Conservation (phyloP, 2,329 filamentous ascomycete species). For the Fonsecaea monophora region DNA sequence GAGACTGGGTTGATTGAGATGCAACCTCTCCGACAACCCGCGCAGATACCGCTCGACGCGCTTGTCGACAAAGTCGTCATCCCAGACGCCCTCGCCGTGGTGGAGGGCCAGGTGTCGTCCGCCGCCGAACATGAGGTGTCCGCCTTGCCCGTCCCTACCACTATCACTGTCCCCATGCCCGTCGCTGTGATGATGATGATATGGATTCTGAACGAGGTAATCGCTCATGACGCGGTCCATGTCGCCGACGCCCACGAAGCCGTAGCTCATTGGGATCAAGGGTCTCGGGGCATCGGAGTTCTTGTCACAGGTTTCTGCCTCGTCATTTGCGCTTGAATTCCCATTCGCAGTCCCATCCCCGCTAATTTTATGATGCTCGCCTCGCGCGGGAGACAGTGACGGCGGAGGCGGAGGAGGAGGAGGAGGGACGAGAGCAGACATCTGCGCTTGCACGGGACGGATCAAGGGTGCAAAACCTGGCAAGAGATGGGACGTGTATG, state of each 20-base stretch:
- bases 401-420: slow-evolving; percentile 32
- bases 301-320: too few species aligned
- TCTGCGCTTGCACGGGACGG: slow-evolving; percentile 72
- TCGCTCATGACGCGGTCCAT: slow-evolving; percentile 65
- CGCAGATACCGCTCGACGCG: slow-evolving; percentile 52
- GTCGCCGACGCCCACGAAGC: slow-evolving; percentile 60
- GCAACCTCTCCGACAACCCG: slow-evolving; percentile 47
- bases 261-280: slow-evolving; percentile 40
- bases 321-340: neutral
- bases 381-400: too few species aligned
- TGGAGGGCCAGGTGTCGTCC: slow-evolving; percentile 51
- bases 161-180: neutral
- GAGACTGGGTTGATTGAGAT: slow-evolving; percentile 38
- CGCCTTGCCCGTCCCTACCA: slow-evolving; percentile 44
- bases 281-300: too few species aligned
- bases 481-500: slow-evolving; percentile 77
- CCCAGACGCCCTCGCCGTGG: slow-evolving; percentile 55
- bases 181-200: neutral
- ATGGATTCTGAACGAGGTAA: slow-evolving; percentile 68
- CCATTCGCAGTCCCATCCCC: neutral
- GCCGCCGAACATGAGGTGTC: slow-evolving; percentile 67
- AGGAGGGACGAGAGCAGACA: slow-evolving; percentile 55
- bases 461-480: slow-evolving; percentile 73
- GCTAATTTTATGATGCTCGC: neutral
- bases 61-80: slow-evolving; percentile 59